A percentile compares a stretch with the other conserved stretches of the same genome.
Conservation (phyloP, 176 grass and related monocot species). For the Hordeum vulgare region MorexV3_pseudomolecules_assembly NC_058518.1:257662177-257662676, state of each 20-base stretch:
- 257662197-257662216: conserved; percentile 11
- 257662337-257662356: conserved; percentile 94
- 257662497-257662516: background rate
- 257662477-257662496: conserved; percentile 8
- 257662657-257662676: conserved; percentile 71
- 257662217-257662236: conserved; percentile 2
- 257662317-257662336: conserved; percentile 82
- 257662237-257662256: background rate
- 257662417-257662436: background rate
- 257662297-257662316: conserved; percentile 93
- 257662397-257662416: conserved; percentile 89
- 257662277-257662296: background rate
- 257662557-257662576: background rate
- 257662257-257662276: background rate
- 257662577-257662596: background rate
- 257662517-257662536: background rate
- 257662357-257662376: conserved; percentile 87
- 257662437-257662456: background rate
- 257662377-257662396: conserved; percentile 74
- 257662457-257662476: background rate
- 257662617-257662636: background rate
- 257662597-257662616: background rate
- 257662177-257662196: conserved; percentile 94
- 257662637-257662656: background rate
- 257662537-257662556: conserved; percentile 16